Conservation (phyloP, 2,329 filamentous ascomycete species). For the Colletotrichum truncatum region DNA sequence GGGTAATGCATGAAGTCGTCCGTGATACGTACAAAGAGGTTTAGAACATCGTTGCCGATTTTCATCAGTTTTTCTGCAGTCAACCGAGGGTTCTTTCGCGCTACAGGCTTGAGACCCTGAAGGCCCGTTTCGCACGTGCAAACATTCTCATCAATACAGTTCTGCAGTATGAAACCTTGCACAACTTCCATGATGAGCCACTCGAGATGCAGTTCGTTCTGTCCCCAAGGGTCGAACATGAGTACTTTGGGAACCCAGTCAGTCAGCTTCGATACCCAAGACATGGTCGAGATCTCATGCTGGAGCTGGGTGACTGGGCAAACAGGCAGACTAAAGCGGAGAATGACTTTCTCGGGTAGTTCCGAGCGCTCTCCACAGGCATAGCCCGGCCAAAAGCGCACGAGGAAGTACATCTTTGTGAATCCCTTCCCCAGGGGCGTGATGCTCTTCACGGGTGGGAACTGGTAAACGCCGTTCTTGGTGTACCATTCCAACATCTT, state of each 20-base stretch:
- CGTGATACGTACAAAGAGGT: conserved; percentile 12
- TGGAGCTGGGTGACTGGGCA: conserved; percentile 20
- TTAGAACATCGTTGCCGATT: background rate
- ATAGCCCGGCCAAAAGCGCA: background rate
- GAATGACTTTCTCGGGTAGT: conserved; percentile 4
- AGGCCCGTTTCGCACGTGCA: conserved; percentile 9
- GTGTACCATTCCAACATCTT: conserved; percentile 9
- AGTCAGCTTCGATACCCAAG: background rate
- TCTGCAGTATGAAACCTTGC: conserved; percentile 4
- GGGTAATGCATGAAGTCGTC: no score
- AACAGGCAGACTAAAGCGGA: conserved; percentile 26
- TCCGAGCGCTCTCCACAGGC: background rate
- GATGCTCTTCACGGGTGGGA: background rate
- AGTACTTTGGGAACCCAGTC: conserved; percentile 3
- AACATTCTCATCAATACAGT: background rate
- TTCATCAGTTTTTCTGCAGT: background rate
- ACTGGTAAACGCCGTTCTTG: background rate
- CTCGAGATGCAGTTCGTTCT: conserved; percentile 26
- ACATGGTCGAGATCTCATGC: conserved; percentile 31
- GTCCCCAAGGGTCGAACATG: conserved; percentile 25
- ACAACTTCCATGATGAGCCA: conserved; percentile 29
- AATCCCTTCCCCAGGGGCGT: background rate
- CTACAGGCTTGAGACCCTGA: background rate
- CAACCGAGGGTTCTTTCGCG: background rate
- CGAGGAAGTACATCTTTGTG: background rate